These are phyloP conservation scores for Paraphoma sp. DNA, from an alignment of 2,329 filamentous ascomycete species.

Conservation along the genomic window DNA sequence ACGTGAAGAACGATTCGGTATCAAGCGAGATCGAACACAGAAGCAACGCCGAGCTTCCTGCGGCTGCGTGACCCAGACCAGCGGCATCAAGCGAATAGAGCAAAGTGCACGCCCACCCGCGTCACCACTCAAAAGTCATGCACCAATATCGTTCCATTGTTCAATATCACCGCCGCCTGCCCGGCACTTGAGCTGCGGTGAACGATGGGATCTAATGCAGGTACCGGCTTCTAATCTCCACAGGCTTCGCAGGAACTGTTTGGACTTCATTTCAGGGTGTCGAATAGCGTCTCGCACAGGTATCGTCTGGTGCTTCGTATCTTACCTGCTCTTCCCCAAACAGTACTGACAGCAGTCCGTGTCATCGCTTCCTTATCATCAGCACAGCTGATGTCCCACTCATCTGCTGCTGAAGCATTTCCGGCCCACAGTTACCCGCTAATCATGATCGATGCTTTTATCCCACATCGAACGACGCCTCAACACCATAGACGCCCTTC, in stretches of 20 bases:
- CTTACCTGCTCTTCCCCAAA: neutral
- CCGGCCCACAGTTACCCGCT: conserved; percentile 4
- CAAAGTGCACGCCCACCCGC: conserved; percentile 10
- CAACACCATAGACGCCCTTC: neutral
- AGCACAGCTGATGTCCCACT: neutral
- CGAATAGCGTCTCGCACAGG: neutral
- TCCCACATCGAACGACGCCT: neutral
- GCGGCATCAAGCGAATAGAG: neutral
- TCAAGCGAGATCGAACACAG: conserved; percentile 18
- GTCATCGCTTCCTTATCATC: neutral
- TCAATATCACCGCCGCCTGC: conserved; percentile 3
- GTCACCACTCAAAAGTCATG: conserved; percentile 12
- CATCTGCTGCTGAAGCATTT: neutral
- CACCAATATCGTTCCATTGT: conserved; percentile 4
- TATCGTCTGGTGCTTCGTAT: conserved; percentile 1
- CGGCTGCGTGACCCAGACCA: conserved; percentile 11
- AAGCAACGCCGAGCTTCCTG: conserved; percentile 16
- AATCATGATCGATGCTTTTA: neutral
- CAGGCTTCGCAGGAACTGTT: conserved; percentile 4
- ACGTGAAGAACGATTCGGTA: conserved; percentile 20
- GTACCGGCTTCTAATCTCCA: conserved; percentile 11
- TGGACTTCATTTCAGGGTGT: neutral
- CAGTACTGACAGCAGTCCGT: neutral
- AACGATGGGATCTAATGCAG: conserved; percentile 11
- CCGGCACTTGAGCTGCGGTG: conserved; percentile 1